Evolutionary conservation across 306 rosid genomes (phyloP).

Genomic region (Cicer arietinum): DNA sequence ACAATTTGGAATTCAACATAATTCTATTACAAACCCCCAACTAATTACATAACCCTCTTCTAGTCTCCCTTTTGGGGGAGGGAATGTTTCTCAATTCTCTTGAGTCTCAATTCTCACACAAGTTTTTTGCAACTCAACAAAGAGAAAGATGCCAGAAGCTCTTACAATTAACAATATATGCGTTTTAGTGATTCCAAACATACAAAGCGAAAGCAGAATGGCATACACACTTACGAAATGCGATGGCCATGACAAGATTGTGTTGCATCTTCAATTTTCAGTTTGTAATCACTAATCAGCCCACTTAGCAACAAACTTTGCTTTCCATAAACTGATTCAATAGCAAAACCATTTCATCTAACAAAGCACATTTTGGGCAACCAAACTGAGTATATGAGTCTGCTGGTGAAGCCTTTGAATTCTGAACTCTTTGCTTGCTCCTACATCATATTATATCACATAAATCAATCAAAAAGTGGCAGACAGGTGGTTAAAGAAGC

Average conservation of each 20-base stretch:
- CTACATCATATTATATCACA: constrained; percentile 52
- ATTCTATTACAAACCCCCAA: neutral
- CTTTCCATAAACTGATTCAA: constrained; percentile 51
- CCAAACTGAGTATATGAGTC: constrained; percentile 74
- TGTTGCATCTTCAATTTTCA: constrained; percentile 68
- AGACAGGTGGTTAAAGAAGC: neutral
- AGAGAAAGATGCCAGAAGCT: neutral
- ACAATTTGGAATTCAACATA: no score
- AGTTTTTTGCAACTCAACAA: neutral
- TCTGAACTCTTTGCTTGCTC: constrained; percentile 75
- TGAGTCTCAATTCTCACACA: neutral
- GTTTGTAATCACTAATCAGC: constrained; percentile 61
- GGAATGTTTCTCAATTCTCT: neutral
- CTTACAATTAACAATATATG: constrained; percentile 21
- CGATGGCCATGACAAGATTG: constrained; percentile 81
- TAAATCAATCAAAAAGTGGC: neutral
- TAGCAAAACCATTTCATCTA: constrained; percentile 74
- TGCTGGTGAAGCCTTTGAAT: constrained; percentile 80
- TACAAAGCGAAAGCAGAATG: neutral
- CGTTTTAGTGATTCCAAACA: constrained; percentile 7
- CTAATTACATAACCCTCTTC: constrained; percentile 1
- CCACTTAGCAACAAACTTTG: constrained; percentile 89
- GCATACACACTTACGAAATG: constrained; percentile 63
- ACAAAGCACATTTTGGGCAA: constrained; percentile 82
- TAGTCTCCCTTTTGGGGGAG: neutral